Percentiles rank a stretch among this genome's conserved stretches.
phyloP scores from a whole-genome alignment of 176 grass and related monocot species.

The Aegilops bicornis region DNA sequence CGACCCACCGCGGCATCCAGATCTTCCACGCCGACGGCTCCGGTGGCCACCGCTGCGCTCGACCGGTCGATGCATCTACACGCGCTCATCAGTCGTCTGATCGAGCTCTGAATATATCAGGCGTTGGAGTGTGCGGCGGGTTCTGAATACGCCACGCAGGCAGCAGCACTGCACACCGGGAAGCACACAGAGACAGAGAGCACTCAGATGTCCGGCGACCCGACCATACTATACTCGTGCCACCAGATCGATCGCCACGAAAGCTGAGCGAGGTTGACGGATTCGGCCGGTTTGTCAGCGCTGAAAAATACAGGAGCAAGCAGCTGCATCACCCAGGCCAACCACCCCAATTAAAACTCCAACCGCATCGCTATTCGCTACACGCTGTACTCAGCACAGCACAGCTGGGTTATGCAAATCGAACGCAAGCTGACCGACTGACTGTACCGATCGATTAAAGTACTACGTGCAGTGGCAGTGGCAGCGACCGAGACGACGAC shows the following conservation, averaged over 20 bases:
- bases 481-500: slow-evolving; percentile 12
- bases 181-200: too few species aligned
- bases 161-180: too few species aligned
- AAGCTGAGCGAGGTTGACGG: neutral
- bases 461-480: neutral
- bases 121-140: too few species aligned
- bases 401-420: neutral
- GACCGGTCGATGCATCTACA: too few species aligned
- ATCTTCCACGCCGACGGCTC: slow-evolving; percentile 10
- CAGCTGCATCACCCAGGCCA: too few species aligned
- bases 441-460: neutral
- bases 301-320: neutral
- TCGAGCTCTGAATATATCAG: too few species aligned
- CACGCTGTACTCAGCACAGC: too few species aligned
- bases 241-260: neutral
- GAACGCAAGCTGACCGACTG: neutral
- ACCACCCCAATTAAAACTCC: too few species aligned
- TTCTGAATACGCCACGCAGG: too few species aligned
- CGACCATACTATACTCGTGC: neutral
- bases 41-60: neutral
- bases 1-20: neutral
- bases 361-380: too few species aligned
- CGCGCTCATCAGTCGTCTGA: too few species aligned
- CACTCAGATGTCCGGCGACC: neutral
- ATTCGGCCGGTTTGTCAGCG: neutral